Conservation (phyloP, 2,329 filamentous ascomycete genomes). For the Stachybotrys chlorohalonatus region DNA sequence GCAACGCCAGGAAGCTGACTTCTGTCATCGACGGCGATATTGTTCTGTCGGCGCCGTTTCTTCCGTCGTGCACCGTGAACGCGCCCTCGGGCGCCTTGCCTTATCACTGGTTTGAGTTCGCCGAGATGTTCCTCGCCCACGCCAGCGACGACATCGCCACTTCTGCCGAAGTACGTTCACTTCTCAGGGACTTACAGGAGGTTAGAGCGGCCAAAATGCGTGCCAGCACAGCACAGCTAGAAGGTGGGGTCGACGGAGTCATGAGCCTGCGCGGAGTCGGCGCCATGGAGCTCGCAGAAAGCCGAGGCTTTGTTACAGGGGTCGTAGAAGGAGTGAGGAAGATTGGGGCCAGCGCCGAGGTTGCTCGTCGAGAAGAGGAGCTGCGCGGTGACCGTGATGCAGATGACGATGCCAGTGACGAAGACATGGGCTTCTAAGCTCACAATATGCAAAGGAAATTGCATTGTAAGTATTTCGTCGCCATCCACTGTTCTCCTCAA, state of each 20-base stretch:
- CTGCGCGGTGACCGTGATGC: constrained; percentile 51
- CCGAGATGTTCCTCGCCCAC: constrained; percentile 77
- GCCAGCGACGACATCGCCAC: constrained; percentile 74
- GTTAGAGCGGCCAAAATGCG: constrained; percentile 85
- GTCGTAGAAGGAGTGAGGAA: constrained; percentile 83
- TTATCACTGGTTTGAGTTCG: constrained; percentile 92
- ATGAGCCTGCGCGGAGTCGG: constrained; percentile 67
- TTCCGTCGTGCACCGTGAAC: constrained; percentile 63
- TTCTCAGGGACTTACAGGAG: constrained; percentile 77
- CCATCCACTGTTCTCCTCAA: neutral
- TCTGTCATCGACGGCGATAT: constrained; percentile 16
- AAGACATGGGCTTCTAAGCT: constrained; percentile 39
- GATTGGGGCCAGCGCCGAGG: constrained; percentile 74
- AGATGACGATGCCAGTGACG: constrained; percentile 45
- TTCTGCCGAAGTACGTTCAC: constrained; percentile 62
- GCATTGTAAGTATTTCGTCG: neutral
- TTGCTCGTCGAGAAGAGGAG: constrained; percentile 66
- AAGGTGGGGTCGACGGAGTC: constrained; percentile 63
- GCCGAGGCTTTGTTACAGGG: constrained; percentile 70
- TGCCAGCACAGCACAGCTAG: constrained; percentile 61
- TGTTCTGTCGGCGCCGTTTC: constrained; percentile 62
- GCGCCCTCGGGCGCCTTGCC: constrained; percentile 65
- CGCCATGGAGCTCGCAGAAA: constrained; percentile 87
- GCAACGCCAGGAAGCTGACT: constrained; percentile 27
- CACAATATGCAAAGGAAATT: neutral